These are phyloP conservation scores for Prunus yedoensis DNA, from an alignment of 331 rosid species.

Conservation along the genomic window DNA sequence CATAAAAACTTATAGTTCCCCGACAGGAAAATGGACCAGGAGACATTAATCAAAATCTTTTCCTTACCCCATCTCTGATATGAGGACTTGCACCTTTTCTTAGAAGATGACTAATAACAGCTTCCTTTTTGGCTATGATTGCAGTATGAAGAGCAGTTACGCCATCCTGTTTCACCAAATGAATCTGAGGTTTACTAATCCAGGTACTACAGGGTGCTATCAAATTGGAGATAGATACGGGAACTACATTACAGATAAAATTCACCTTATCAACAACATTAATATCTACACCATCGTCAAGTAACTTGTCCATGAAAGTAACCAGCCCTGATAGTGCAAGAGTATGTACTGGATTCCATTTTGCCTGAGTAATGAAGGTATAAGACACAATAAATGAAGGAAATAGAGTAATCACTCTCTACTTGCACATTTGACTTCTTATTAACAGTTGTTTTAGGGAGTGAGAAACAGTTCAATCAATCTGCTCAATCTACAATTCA, in stretches of 20 bases:
- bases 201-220: constrained; percentile 7
- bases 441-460: constrained; percentile 1
- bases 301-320: constrained; percentile 63
- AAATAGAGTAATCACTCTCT: not conserved
- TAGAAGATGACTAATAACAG: constrained; percentile 85
- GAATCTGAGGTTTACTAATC: constrained; percentile 14
- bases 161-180: constrained; percentile 68
- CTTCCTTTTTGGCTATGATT: constrained; percentile 74
- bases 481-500: not conserved
- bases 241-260: not conserved
- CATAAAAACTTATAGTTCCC: constrained; percentile 17
- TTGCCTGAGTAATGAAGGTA: constrained; percentile 46
- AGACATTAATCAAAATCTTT: not conserved
- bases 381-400: not conserved
- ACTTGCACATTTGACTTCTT: not conserved
- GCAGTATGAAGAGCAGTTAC: constrained; percentile 86
- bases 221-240: not conserved
- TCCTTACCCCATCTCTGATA: constrained; percentile 70
- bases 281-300: constrained; percentile 64
- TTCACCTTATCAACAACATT: constrained; percentile 57
- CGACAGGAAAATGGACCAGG: not conserved
- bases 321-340: constrained; percentile 70
- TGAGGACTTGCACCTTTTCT: constrained; percentile 92
- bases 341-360: constrained; percentile 82
- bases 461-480: not conserved